Base-by-base conservation (phyloP, 768 basidiomycete genomes). In the Mycena maculata region DNA sequence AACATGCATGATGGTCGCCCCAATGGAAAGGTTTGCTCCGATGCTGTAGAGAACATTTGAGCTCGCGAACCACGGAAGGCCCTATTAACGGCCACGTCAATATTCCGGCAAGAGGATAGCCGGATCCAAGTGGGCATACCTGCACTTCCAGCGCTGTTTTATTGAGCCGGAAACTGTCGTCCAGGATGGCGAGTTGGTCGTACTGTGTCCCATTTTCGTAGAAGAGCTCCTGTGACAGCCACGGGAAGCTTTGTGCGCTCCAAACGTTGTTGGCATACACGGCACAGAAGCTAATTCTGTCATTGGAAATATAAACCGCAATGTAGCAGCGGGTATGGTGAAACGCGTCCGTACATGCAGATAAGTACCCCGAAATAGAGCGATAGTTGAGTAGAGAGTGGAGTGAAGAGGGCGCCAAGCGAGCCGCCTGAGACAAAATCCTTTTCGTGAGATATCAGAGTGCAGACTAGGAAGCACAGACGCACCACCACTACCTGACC, bases 181-280 rank as follows among this genome's bases (percentile, higher is more conserved):
- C 82, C 44, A 90, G 75, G 69, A 90, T 89, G 16, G 78, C 39
- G 12, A 80, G 77, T 71, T 90, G 89, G 61, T 89, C 75, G 73
- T 85, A 90, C 13, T 74, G 28, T 0, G 86, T 82, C 0, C 87
- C 87, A 41, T 88, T 86, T 69, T 83, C 79, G 69, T 84, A 82
- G 71, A 84, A 88, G 16, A 88, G 72, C 3, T 77, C 74, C 68
- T 87, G 87, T 7, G 85, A 84, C 9, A 87, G 74, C 78, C 88
- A 88, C 2, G 89, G 88, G 79, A 90, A 88, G 72, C 79, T 84
- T 71, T 87, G 84, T 1, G 83, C 84, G 41, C 84, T 73, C 89
- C 88, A 90, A 12, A 84, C 76, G 63, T 91, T 88, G 57, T 76
- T 80, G 12, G 82, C 75, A 41, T 81, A 86, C 33, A 77, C 77